Evolutionary conservation across 2,329 filamentous ascomycete genomes (phyloP).

Genomic region (Phialemoniopsis sp.): DNA sequence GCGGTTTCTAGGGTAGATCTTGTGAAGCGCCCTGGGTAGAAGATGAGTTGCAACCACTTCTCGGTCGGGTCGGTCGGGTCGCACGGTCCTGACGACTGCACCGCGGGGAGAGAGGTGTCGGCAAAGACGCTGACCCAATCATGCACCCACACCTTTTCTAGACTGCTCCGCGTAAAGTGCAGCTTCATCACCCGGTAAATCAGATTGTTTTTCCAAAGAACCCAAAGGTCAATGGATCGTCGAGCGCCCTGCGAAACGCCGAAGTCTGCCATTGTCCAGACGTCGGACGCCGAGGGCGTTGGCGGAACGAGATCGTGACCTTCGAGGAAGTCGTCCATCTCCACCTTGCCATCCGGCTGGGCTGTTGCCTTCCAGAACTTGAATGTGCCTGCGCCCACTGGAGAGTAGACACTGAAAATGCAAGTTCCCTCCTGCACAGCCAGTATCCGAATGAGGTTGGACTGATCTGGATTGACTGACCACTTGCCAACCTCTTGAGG

Average conservation of each 20-base stretch:
- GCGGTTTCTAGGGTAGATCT: conserved; percentile 78
- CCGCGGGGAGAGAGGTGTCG: conserved; percentile 50
- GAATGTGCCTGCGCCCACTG: conserved; percentile 82
- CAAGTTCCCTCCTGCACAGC: conserved; percentile 49
- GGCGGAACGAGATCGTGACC: conserved; percentile 60
- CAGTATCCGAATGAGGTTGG: conserved; percentile 71
- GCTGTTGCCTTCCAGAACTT: conserved; percentile 83
- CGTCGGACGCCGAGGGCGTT: conserved; percentile 65
- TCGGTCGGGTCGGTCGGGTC: conserved; percentile 71
- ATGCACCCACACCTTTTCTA: conserved; percentile 57
- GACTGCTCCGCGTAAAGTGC: conserved; percentile 64
- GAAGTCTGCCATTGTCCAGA: conserved; percentile 80
- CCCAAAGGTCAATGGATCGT: conserved; percentile 57
- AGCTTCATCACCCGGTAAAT: conserved; percentile 71
- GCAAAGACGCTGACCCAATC: conserved; percentile 68
- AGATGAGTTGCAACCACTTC: conserved; percentile 80
- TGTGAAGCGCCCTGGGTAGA: conserved; percentile 80
- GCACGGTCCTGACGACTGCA: conserved; percentile 55
- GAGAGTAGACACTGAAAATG: conserved; percentile 77
- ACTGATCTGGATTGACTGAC: conserved; percentile 74
- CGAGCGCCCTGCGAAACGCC: conserved; percentile 52
- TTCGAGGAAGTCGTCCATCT: conserved; percentile 69
- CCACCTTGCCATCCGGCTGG: conserved; percentile 57
- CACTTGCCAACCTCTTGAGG: conserved; percentile 69
- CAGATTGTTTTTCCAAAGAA: conserved; percentile 81